These are phyloP conservation scores for Bertia moriformis DNA, from an alignment of 2,329 filamentous ascomycete species.

Conservation along the genomic window DNA sequence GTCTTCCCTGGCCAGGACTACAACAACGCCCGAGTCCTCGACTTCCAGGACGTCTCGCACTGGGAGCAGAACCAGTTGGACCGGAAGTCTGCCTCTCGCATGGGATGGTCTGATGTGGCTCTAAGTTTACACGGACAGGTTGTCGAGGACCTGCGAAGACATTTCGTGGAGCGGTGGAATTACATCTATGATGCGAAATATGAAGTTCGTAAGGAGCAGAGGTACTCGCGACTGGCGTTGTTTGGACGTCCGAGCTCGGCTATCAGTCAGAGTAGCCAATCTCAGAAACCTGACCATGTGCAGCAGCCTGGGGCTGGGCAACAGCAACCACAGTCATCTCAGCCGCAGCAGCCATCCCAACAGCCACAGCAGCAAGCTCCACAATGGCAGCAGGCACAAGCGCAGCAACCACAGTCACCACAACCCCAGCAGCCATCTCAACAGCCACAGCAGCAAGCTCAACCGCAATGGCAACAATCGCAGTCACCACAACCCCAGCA, in stretches of 20 bases:
- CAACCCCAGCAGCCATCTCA: no score
- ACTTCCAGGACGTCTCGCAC: constrained; percentile 63
- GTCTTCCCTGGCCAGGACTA: constrained; percentile 84
- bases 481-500: no score
- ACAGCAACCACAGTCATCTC: constrained; percentile 6
- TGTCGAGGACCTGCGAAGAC: constrained; percentile 58
- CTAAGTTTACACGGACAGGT: constrained; percentile 63
- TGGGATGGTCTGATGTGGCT: constrained; percentile 86
- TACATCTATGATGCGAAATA: constrained; percentile 82
- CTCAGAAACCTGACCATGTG: constrained; percentile 6
- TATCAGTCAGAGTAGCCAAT: constrained; percentile 3
- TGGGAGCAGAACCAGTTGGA: constrained; percentile 82
- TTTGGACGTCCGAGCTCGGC: constrained; percentile 8
- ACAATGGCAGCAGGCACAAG: constrained; percentile 3
- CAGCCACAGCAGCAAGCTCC: constrained; percentile 6
- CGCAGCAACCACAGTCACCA: no score
- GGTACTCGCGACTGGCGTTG: constrained; percentile 8
- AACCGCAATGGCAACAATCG: no score
- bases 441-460: no score
- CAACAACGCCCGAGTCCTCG: constrained; percentile 75
- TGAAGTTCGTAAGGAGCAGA: constrained; percentile 31
- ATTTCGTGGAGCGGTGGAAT: constrained; percentile 77
- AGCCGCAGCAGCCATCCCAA: background rate
- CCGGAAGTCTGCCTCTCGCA: constrained; percentile 62
- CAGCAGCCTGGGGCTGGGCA: constrained; percentile 9